Evolutionary conservation across 768 basidiomycete genomes (phyloP).

Genomic region (Pleurotus giganteus): DNA sequence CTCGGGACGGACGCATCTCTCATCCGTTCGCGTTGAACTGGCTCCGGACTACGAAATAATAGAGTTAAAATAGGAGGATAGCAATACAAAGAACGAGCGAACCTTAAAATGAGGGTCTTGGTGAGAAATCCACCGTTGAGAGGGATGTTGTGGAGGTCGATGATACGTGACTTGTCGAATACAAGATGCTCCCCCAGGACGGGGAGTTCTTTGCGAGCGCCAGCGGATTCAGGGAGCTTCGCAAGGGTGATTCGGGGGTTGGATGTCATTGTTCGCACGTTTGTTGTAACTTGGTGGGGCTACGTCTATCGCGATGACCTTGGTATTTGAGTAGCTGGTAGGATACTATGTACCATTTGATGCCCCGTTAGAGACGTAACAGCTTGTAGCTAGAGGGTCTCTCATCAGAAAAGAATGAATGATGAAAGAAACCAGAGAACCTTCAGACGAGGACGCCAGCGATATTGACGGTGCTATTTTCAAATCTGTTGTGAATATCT

Average conservation of each 20-base stretch:
- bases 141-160: conserved; percentile 18
- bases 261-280: no score
- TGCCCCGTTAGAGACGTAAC: no score
- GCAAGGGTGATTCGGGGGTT: conserved; percentile 5
- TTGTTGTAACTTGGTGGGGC: no score
- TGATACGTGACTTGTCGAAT: conserved; percentile 14
- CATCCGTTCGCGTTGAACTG: conserved; percentile 28
- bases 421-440: no score
- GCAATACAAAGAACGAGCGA: neutral
- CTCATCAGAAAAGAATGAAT: no score
- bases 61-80: neutral
- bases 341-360: no score
- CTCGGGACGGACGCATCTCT: conserved; percentile 16
- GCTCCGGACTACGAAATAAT: conserved; percentile 18
- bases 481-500: no score
- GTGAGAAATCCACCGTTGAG: conserved; percentile 21
- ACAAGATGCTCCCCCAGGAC: conserved; percentile 7
- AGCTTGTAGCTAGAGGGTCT: no score
- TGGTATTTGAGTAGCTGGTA: no score
- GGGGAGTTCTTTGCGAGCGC: conserved; percentile 1
- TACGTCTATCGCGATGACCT: no score
- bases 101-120: conserved; percentile 18
- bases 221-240: neutral
- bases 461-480: no score
- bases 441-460: no score